These are phyloP conservation scores for Plasmodium knowlesi DNA, from an alignment of 169 alveolate genomes.

Conservation along the genomic window DNA sequence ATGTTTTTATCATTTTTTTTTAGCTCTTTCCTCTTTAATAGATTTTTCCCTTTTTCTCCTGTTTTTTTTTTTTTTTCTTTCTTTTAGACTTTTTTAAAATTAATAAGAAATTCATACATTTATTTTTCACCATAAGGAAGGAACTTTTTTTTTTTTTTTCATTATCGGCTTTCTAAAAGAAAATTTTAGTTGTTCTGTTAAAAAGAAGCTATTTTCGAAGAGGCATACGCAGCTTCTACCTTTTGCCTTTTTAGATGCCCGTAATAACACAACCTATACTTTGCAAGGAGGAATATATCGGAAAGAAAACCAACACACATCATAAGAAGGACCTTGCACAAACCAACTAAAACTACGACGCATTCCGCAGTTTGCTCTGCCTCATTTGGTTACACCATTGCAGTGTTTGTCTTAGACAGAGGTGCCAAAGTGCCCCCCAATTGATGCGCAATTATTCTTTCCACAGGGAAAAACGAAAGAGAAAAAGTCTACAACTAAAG, in stretches of 20 bases:
- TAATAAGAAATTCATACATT: neutral
- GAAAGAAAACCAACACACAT: neutral
- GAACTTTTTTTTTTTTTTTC: neutral
- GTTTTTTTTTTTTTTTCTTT: neutral
- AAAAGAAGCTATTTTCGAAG: neutral
- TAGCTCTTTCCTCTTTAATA: neutral
- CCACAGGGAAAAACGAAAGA: neutral
- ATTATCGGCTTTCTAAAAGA: neutral
- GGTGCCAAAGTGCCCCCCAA: neutral
- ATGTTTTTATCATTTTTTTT: neutral
- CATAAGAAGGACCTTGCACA: neutral
- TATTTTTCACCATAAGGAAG: neutral
- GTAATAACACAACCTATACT: neutral
- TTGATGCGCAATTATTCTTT: neutral
- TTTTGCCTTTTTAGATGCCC: neutral
- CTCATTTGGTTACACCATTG: neutral
- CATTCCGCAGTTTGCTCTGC: neutral
- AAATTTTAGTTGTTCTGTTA: neutral
- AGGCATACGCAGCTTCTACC: neutral
- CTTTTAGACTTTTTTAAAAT: neutral
- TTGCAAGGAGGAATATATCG: neutral
- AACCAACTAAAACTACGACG: neutral
- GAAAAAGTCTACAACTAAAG: neutral
- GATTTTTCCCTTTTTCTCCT: neutral
- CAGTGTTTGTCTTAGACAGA: neutral